Base-by-base conservation (phyloP, 345 rosid species). In the Eucalyptus camaldulensis region DNA sequence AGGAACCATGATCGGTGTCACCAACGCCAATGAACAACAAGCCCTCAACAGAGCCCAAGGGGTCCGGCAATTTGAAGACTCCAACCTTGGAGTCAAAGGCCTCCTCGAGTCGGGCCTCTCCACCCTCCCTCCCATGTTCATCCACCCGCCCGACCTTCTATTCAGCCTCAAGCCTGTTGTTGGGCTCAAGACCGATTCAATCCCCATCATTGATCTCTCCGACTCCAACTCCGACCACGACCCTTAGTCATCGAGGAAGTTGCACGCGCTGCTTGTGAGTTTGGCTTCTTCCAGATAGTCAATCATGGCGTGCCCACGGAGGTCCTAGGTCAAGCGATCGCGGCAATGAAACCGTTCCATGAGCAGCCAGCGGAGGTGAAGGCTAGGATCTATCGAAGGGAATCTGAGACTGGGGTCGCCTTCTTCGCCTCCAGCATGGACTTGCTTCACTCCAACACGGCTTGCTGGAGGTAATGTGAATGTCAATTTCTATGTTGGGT, bases 31-130 rank as follows among this genome's bases (percentile, higher is more conserved):
- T n/a, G 31, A 50, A 85, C 76, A 65, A 14, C 37, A 65, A n/a
- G 10, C 67, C 16, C 87, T 90, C 89, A 91, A 93, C 62, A 90
- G 95, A 54, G 33, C 87, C 27, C 88, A 88, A 45, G 93, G 90
- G 25, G 89, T 91, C 25, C 88, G 89, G 47, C 86, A 86, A 44
- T 94, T 93, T 89, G 94, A 95, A 45, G 95, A 90, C 5, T 86
- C 92, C 21, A 95, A 95, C 87, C 88, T 87, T 13, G 94, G 94
- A 13, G 95, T 94, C 6, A 95, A 94, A 83, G 95, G 95, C 17
- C 90, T 95, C 11, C 76, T 92, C 3, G 94, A 91, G 87, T 88
- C 92, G 1, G 96, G 95, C 85, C 40, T 94, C 67, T 87, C 93
- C 50, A 11, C 94, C 50, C 91, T 94, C 43, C 76, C 76, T 67